Conservation (phyloP, 2,329 filamentous ascomycete species). For the Clonostachys rhizophaga region DNA sequence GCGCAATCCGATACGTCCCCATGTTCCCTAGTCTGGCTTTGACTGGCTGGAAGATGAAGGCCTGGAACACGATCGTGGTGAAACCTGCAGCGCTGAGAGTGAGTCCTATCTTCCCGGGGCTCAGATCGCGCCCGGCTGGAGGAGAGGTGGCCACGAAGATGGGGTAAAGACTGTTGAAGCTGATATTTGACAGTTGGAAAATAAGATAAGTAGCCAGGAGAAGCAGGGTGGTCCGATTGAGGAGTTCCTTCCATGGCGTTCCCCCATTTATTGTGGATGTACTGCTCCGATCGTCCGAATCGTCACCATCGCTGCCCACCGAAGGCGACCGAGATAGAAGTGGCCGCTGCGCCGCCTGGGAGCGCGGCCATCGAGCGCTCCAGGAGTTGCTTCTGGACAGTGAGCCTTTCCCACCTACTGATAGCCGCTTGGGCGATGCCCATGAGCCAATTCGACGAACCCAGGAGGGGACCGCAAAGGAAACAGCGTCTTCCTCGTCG, state of each 20-base stretch:
- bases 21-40: conserved; percentile 80
- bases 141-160: conserved; percentile 77
- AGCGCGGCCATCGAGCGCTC: conserved; percentile 30
- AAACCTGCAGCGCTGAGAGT: conserved; percentile 79
- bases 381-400: conserved; percentile 22
- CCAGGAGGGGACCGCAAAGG: neutral
- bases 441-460: conserved; percentile 26
- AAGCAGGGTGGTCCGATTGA: conserved; percentile 77
- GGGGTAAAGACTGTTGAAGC: conserved; percentile 91
- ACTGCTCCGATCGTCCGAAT: conserved; percentile 12
- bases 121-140: conserved; percentile 72
- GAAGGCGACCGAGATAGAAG: conserved; percentile 18
- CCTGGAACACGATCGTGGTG: conserved; percentile 85
- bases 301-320: neutral
- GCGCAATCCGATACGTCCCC: conserved; percentile 72
- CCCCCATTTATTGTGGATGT: conserved; percentile 16
- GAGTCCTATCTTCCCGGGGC: conserved; percentile 77
- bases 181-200: conserved; percentile 91
- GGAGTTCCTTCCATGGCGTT: conserved; percentile 48
- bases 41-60: conserved; percentile 76
- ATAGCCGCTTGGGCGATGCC: conserved; percentile 18
- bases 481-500: conserved; percentile 19
- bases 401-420: conserved; percentile 1
- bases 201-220: conserved; percentile 84
- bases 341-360: conserved; percentile 12